Evolutionary conservation across 2,329 filamentous ascomycete species (phyloP), one percentile per base, ranked within the genome.

Genomic region (Celoporthe dispersa): DNA sequence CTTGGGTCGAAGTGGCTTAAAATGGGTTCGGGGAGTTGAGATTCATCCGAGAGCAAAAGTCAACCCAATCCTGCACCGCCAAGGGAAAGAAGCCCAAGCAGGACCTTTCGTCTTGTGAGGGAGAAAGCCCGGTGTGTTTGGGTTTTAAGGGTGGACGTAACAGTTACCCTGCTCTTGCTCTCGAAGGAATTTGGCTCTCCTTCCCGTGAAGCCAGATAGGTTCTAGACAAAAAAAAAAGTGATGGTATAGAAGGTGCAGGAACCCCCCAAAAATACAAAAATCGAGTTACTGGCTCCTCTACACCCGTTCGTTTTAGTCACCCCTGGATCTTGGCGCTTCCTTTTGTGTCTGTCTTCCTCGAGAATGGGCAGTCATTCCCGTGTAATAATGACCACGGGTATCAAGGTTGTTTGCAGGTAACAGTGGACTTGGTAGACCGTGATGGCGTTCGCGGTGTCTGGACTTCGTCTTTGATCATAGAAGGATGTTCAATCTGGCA

Each of bases 121-220:
- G 94, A 94, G 95, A 98, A 98, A 94, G 95, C 95, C 95, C 94
- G 98, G 94, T 96, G 90, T 87, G 90, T 86, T 88, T 87, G 88
- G 88, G 70, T 72, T 68, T 72, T 87, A 88, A 91, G 92, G 90
- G 85, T 91, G 89, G 89, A 93, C 93, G 95, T 97, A 81, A 95
- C 85, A 91, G 93, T 94, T 91, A 88, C 91, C 90, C 91, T 88
- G 84, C 86, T 82, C 72, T 72, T 59, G 71, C 61, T 69, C 71
- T 33, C 33, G 51, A 63, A 60, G 72, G 19, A 53, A 41, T 33
- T 64, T 31, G 14, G 28, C 62, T 22, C 16, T 63, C 16, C n/a
- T 11, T 28, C 12, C 31, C 33, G 7, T 48, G 37, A 48, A 11
- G 28, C 39, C 62, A 33, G 68, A 68, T 16, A 44, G 6, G 37